phyloP scores from a whole-genome alignment of 2,329 filamentous ascomycete genomes.

The Penicillium sp. region DNA sequence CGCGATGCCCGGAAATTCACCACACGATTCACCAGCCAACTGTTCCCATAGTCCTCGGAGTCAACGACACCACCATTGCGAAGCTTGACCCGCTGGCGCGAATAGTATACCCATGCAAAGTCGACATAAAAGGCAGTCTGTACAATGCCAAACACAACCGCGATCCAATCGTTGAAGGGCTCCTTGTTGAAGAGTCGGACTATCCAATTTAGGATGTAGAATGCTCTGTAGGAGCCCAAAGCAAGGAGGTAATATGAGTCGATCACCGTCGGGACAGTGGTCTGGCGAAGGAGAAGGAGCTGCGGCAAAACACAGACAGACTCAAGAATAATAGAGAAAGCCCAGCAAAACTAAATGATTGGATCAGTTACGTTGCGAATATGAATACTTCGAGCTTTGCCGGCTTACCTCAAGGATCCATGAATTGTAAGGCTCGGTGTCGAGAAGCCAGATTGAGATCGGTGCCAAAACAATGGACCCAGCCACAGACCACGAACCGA shows the following conservation, averaged over 20 bases:
- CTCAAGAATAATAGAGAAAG: conserved; percentile 89
- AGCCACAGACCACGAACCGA: conserved; percentile 68
- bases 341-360: conserved; percentile 67
- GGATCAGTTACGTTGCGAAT: neutral
- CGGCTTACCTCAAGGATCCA: conserved; percentile 44
- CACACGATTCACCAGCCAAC: conserved; percentile 78
- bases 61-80: conserved; percentile 85
- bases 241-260: conserved; percentile 93
- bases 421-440: conserved; percentile 48
- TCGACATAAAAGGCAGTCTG: conserved; percentile 90
- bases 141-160: conserved; percentile 80
- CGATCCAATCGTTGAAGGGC: conserved; percentile 65
- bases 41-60: conserved; percentile 79
- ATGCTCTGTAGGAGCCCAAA: conserved; percentile 79
- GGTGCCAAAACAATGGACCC: conserved; percentile 69
- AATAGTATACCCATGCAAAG: conserved; percentile 97
- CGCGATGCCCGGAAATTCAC: conserved; percentile 56
- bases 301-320: conserved; percentile 88
- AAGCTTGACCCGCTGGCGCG: conserved; percentile 89
- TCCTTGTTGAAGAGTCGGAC: conserved; percentile 62
- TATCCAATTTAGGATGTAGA: conserved; percentile 94
- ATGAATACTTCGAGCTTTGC: too few relatives aligned
- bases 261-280: conserved; percentile 92
- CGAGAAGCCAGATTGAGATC: conserved; percentile 69
- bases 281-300: conserved; percentile 86